Evolutionary conservation across 208 protist genomes (phyloP).

Genomic region (Trypanosoma grayi): DNA sequence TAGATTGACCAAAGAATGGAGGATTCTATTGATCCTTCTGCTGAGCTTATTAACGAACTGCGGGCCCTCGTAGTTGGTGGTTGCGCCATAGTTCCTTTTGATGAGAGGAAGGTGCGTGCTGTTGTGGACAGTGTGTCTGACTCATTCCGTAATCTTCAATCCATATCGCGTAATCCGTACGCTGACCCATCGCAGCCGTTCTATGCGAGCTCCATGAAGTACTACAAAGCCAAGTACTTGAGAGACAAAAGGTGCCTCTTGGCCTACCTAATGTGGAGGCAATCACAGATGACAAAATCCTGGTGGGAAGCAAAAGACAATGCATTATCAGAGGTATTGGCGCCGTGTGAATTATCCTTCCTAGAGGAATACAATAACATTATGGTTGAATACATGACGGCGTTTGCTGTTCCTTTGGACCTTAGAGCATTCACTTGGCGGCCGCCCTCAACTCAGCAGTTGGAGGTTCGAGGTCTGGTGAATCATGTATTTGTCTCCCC

Average conservation of each 20-base stretch:
- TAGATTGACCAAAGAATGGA: constrained; percentile 11
- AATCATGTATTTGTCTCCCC: constrained; percentile 77
- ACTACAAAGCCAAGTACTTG: constrained; percentile 72
- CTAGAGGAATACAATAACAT: constrained; percentile 70
- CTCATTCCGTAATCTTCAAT: constrained; percentile 49
- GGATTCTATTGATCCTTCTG: constrained; percentile 47
- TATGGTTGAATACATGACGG: constrained; percentile 90
- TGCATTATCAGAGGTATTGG: constrained; percentile 39
- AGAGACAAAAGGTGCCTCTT: constrained; percentile 80
- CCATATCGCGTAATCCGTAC: constrained; percentile 67
- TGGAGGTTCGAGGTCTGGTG: constrained; percentile 71
- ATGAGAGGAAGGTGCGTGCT: constrained; percentile 66
- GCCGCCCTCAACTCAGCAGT: constrained; percentile 67
- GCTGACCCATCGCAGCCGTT: constrained; percentile 65
- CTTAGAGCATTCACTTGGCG: constrained; percentile 79
- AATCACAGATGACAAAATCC: constrained; percentile 47
- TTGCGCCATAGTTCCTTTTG: constrained; percentile 46
- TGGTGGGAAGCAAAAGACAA: constrained; percentile 85
- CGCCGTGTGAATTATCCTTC: constrained; percentile 54
- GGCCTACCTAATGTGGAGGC: constrained; percentile 77
- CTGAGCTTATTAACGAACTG: constrained; percentile 81
- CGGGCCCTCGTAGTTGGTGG: constrained; percentile 72
- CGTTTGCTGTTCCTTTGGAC: constrained; percentile 78
- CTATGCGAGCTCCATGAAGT: constrained; percentile 70
- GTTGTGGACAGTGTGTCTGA: constrained; percentile 61